A percentile compares a stretch with the other conserved stretches of the same genome.
Conservation (phyloP, 163 green algal genomes). For the Botryococcus braunii region DNA sequence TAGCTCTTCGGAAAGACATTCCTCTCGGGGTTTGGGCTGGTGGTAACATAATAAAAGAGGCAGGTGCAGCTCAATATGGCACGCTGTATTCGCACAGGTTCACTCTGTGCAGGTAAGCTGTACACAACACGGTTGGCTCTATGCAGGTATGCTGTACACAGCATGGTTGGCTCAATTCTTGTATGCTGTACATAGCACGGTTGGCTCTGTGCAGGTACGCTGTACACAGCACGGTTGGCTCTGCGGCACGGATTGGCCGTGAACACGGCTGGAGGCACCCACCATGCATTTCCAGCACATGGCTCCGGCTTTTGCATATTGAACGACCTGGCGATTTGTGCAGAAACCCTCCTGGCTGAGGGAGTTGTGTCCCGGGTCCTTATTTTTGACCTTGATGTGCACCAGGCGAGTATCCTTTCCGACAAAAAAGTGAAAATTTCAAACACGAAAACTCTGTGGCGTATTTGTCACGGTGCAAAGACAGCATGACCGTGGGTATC, state of each 20-base stretch:
- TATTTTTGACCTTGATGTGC: constrained; percentile 82
- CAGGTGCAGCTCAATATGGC: background rate
- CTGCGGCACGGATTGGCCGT: constrained; percentile 64
- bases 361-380: constrained; percentile 50
- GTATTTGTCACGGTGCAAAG: no score
- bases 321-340: constrained; percentile 76
- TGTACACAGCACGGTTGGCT: constrained; percentile 77
- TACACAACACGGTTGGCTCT: background rate
- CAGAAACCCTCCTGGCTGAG: constrained; percentile 43
- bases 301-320: constrained; percentile 88
- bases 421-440: no score
- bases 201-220: constrained; percentile 48
- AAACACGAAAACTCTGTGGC: background rate
- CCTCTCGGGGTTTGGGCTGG: no score
- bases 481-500: no score
- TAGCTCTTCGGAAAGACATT: no score
- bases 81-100: background rate
- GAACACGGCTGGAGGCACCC: constrained; percentile 65
- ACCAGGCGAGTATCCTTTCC: constrained; percentile 66
- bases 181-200: background rate
- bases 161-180: background rate
- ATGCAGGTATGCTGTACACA: background rate
- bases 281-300: constrained; percentile 19
- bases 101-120: background rate
- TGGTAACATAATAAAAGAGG: no score